These are phyloP conservation scores for Linum tenue DNA, from an alignment of 345 rosid species.

Conservation along the genomic window DNA sequence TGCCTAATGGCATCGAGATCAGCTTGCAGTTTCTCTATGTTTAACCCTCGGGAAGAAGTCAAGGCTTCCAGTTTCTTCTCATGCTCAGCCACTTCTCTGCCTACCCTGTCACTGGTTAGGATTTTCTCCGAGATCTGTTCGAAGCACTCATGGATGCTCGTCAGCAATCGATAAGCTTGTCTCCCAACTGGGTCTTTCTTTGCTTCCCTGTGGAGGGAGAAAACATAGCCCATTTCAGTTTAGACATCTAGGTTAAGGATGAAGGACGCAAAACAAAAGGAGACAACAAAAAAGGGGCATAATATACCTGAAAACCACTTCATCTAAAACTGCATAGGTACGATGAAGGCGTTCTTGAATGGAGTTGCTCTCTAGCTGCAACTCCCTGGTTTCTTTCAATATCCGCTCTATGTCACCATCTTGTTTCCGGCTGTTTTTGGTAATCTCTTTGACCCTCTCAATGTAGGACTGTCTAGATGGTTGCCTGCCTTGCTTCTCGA, in stretches of 20 bases:
- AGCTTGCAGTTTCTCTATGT: conserved; percentile 44
- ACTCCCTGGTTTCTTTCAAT: conserved; percentile 64
- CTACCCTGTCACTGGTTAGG: conserved; percentile 47
- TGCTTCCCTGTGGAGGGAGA: conserved; percentile 45
- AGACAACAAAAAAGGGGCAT: neutral
- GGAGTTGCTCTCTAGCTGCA: conserved; percentile 77
- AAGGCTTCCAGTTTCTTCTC: conserved; percentile 64
- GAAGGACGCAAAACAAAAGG: neutral
- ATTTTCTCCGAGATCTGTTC: conserved; percentile 64
- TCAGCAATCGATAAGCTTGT: conserved; percentile 62
- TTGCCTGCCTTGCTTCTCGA: conserved; percentile 43
- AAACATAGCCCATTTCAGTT: conserved; percentile 10
- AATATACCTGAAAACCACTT: conserved; percentile 58
- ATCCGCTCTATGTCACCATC: conserved; percentile 69
- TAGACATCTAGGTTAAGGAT: neutral
- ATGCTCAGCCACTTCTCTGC: conserved; percentile 53
- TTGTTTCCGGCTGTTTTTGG: conserved; percentile 72
- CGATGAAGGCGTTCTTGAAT: conserved; percentile 82
- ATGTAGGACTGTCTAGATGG: conserved; percentile 53
- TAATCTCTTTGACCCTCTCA: conserved; percentile 64
- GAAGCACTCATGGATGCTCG: conserved; percentile 61
- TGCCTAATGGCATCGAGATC: conserved; percentile 45
- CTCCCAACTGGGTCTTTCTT: conserved; percentile 54
- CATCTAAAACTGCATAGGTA: conserved; percentile 69
- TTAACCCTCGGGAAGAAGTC: conserved; percentile 38